Evolutionary conservation across 352 stramenopile genomes (phyloP).

Genomic region (Aphanomyces invadans): DNA sequence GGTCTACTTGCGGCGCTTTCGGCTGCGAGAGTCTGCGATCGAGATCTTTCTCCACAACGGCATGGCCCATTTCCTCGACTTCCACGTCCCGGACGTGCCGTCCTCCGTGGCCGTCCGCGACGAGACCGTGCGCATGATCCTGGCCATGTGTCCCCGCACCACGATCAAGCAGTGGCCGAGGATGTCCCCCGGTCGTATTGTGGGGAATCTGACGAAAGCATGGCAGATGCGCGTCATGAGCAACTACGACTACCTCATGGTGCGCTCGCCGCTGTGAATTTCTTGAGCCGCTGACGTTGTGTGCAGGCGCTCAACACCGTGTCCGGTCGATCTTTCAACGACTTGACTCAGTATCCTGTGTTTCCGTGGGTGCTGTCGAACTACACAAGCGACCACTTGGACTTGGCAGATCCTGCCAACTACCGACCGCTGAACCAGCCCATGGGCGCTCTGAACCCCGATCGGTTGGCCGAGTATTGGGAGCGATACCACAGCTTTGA

Average conservation of each 20-base stretch:
- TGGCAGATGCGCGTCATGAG: conserved; percentile 75
- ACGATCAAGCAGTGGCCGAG: conserved; percentile 75
- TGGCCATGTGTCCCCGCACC: conserved; percentile 61
- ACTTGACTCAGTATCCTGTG: conserved; percentile 95
- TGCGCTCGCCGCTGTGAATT: too few relatives aligned
- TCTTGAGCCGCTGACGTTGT: too few relatives aligned
- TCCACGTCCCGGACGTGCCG: conserved; percentile 34
- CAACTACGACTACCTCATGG: conserved; percentile 97
- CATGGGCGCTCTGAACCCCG: conserved; percentile 94
- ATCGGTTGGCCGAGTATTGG: conserved; percentile 90
- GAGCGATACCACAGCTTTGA: conserved; percentile 92
- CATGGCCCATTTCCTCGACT: conserved; percentile 74
- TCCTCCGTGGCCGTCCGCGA: conserved; percentile 51
- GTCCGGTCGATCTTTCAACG: conserved; percentile 84
- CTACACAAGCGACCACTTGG: conserved; percentile 60
- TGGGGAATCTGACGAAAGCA: conserved; percentile 47
- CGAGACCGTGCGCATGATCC: conserved; percentile 58
- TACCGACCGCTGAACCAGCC: conserved; percentile 98
- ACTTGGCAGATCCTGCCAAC: conserved; percentile 79
- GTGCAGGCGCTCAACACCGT: conserved; percentile 73
- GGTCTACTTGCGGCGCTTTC: conserved; percentile 74
- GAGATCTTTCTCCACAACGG: conserved; percentile 78
- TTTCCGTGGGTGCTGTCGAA: conserved; percentile 86
- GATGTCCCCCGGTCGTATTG: conserved; percentile 39
- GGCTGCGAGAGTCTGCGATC: conserved; percentile 69